phyloP scores from a whole-genome alignment of 306 rosid species.

The Malus asiatica region DNA sequence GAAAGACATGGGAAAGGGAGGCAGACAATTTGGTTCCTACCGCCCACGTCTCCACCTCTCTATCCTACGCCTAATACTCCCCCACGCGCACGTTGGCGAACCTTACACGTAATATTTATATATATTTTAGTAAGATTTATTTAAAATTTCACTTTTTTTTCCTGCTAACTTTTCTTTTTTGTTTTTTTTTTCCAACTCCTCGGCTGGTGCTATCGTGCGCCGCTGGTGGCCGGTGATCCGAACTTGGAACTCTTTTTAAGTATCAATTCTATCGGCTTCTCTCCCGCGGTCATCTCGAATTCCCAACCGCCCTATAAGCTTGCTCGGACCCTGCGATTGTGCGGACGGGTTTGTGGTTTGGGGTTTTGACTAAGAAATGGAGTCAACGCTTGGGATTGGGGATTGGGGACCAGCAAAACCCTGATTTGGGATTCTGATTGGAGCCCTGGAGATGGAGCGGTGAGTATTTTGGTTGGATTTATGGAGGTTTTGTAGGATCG shows the following conservation, averaged over 20 bases:
- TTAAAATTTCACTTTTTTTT: neutral
- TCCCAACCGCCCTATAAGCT: constrained; percentile 10
- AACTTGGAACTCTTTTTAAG: neutral
- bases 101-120: neutral
- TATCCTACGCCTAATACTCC: neutral
- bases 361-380: constrained; percentile 20
- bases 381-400: neutral
- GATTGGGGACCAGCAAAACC: neutral
- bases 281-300: neutral
- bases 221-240: constrained; percentile 19
- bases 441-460: neutral
- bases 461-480: neutral
- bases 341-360: neutral
- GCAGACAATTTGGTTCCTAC: too few relatives aligned
- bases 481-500: constrained; percentile 26
- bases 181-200: neutral
- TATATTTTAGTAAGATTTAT: neutral
- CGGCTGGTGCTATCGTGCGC: constrained; percentile 30
- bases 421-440: neutral
- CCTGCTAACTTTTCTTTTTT: neutral
- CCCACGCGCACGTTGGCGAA: neutral
- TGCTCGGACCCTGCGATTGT: neutral
- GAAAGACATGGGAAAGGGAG: too few relatives aligned
- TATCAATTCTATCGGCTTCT: neutral
- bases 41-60: too few relatives aligned